These are phyloP conservation scores for Boletellus deceptivus DNA, from an alignment of 1,284 basidiomycete species.

Conservation along the genomic window DNA sequence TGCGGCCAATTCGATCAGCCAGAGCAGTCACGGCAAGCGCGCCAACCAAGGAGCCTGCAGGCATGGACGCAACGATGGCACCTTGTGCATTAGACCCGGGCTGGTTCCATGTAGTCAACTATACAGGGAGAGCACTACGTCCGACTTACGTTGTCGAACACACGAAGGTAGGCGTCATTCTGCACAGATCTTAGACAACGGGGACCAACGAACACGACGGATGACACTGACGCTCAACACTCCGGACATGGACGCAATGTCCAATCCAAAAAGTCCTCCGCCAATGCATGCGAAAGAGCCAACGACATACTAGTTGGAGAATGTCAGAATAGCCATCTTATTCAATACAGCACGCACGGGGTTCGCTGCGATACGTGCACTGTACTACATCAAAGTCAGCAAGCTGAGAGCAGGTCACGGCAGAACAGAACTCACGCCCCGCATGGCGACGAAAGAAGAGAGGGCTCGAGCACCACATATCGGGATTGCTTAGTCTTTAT, in stretches of 20 bases:
- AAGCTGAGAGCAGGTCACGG: background rate
- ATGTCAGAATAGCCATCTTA: constrained; percentile 5
- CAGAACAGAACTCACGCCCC: constrained; percentile 18
- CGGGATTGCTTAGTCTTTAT: constrained; percentile 11
- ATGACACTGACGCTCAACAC: constrained; percentile 55
- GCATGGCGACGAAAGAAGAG: constrained; percentile 16
- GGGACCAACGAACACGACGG: background rate
- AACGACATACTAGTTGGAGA: constrained; percentile 52
- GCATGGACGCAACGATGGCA: constrained; percentile 77
- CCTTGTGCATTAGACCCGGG: constrained; percentile 60
- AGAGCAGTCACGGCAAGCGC: constrained; percentile 59
- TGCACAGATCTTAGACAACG: constrained; percentile 23
- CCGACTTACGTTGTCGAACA: constrained; percentile 46
- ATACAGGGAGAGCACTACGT: background rate
- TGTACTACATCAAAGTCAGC: constrained; percentile 38
- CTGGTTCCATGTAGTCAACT: constrained; percentile 26
- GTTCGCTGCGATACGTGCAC: constrained; percentile 47
- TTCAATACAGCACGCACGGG: constrained; percentile 37
- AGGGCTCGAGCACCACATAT: background rate
- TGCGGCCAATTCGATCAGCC: constrained; percentile 66
- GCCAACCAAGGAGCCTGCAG: constrained; percentile 65
- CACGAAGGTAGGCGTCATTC: constrained; percentile 56
- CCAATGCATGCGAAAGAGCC: constrained; percentile 81
- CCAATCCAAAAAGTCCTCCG: constrained; percentile 73
- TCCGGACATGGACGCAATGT: constrained; percentile 82